Conservation (phyloP, 345 rosid genomes). For the Pistacia vera region DNA sequence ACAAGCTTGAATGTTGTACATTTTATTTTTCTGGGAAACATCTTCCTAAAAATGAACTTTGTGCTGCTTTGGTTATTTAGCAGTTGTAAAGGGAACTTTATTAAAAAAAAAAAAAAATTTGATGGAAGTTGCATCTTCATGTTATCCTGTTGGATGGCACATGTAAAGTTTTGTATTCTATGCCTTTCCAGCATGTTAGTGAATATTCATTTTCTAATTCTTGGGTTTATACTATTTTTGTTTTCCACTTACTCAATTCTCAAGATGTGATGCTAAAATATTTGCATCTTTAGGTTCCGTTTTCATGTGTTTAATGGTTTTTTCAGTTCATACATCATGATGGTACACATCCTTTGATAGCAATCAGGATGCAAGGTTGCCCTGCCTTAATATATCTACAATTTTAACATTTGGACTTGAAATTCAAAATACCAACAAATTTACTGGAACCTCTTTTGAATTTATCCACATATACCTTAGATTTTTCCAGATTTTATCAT, state of each 20-base stretch:
- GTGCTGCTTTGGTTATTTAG: neutral
- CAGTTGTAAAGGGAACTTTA: neutral
- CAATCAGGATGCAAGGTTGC: conserved; percentile 20
- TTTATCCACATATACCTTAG: too few relatives aligned
- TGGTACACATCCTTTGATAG: too few relatives aligned
- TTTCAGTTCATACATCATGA: too few relatives aligned
- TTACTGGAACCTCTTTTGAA: neutral
- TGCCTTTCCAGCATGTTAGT: neutral
- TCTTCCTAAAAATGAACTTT: neutral
- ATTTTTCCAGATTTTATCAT: too few relatives aligned
- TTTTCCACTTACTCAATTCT: neutral
- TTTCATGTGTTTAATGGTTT: too few relatives aligned
- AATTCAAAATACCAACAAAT: neutral
- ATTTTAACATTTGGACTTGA: neutral
- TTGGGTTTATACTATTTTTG: neutral
- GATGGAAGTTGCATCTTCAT: neutral
- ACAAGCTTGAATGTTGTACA: neutral
- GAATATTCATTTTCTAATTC: neutral
- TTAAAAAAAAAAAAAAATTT: neutral
- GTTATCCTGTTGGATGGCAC: neutral
- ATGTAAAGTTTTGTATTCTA: neutral
- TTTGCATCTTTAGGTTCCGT: too few relatives aligned
- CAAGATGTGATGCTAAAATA: neutral
- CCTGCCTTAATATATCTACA: conserved; percentile 17
- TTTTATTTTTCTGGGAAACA: neutral